Percentiles rank a stretch among this genome's conserved stretches.
These are phyloP conservation scores for Malus asiatica DNA, from an alignment of 306 rosid species.

Conservation along the genomic window DNA sequence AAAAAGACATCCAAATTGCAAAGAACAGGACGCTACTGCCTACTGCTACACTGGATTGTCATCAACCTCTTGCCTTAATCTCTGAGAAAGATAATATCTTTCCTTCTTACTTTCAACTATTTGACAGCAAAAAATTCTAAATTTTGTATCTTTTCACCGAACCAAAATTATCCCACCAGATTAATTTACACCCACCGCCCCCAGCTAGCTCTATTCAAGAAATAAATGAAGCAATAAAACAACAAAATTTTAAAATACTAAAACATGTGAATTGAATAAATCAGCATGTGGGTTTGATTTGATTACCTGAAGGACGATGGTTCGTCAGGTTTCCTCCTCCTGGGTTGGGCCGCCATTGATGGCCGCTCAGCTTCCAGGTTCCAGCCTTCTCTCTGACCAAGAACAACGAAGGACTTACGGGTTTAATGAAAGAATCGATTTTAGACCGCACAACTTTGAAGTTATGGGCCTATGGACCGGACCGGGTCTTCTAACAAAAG, in stretches of 20 bases:
- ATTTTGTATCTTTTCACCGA: background rate
- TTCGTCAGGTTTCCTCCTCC: conserved; percentile 24
- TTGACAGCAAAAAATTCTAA: background rate
- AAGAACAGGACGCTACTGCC: background rate
- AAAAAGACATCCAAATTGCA: background rate
- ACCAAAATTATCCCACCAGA: background rate
- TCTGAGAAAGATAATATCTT: background rate
- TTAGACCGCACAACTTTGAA: background rate
- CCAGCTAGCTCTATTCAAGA: background rate
- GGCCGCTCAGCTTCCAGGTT: background rate
- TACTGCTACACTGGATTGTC: background rate
- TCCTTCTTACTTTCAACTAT: background rate
- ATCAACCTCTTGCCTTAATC: background rate
- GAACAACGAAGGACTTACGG: background rate
- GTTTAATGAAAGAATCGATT: background rate
- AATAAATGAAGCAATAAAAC: background rate
- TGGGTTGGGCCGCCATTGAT: conserved; percentile 20
- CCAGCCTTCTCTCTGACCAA: background rate
- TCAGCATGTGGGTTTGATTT: background rate
- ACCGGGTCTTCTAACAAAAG: background rate
- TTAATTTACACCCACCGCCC: background rate
- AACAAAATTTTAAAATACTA: background rate
- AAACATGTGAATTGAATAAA: background rate
- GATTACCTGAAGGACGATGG: conserved; percentile 26
- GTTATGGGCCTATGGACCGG: background rate